Base-by-base conservation (phyloP, 1,284 basidiomycete genomes). In the Thelephora terrestris region DNA sequence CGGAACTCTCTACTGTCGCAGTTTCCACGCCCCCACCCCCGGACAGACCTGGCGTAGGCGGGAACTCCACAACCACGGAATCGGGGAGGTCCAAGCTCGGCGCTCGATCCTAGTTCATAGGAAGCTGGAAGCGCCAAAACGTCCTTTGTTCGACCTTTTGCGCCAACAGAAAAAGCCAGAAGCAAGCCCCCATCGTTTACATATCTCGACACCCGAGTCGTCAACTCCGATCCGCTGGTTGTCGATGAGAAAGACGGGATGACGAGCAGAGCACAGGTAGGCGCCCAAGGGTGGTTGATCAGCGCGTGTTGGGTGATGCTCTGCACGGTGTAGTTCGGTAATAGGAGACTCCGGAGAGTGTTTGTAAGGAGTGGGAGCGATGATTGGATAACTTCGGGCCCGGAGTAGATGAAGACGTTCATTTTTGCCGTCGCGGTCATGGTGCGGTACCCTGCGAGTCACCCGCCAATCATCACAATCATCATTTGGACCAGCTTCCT, bases 331-430 rank as follows among this genome's bases (percentile, higher is more conserved):
- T 92, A 93, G 62, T 84, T 75, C 0, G 88, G 83, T 7, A 73
- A 58, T 14, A 92, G 76, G 27, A 85, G 60, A 6, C 74, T 65
- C 32, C 75, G 73, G 27, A 93, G 75, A 7, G 73, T 70, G 1
- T 70, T 60, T 32, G 81, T 62, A 2, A 78, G 73, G 56, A 81
- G 70, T 2, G 74, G 68, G 32, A 81, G 64, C 2, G 85, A 83
- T 9, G 75, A 61, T 39, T 73, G 72, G 23, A 74, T 70, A 17
- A 81, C 76, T 47, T 89, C 83, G 20, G 84, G 78, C 3, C 83
- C 85, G 42, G 83, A 72, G 64, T 90, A 91, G 38, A 91, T 76
- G 49, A 92, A 76, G 17, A 92, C 84, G 66, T 91, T 81, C 81
- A 88, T 85, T 12, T 18, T 45, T 17, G 29, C 29, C 29, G 29